phyloP scores from a whole-genome alignment of 495 filamentous ascomycete genomes.

The Aspergillus hancockii region DNA sequence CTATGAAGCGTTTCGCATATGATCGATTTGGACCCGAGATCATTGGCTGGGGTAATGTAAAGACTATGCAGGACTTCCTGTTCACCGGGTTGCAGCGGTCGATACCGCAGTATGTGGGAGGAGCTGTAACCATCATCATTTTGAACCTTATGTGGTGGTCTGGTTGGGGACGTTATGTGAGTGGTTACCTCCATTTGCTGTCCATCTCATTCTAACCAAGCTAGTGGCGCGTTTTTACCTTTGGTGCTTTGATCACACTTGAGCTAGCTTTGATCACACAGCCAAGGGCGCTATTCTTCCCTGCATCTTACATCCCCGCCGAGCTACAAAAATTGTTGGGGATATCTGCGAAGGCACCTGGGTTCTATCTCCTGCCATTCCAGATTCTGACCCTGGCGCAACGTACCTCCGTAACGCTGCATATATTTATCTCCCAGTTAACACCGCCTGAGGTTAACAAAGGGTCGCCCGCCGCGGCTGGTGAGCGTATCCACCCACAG shows the following conservation, averaged over 20 bases:
- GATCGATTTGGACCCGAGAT: conserved; percentile 85
- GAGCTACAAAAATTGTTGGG: conserved; percentile 59
- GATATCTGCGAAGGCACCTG: conserved; percentile 54
- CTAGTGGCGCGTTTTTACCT: conserved; percentile 83
- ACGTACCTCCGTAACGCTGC: conserved; percentile 74
- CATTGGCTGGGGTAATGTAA: conserved; percentile 65
- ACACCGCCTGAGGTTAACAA: conserved; percentile 31
- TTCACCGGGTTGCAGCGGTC: conserved; percentile 58
- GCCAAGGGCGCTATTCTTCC: conserved; percentile 45
- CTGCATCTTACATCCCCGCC: conserved; percentile 32
- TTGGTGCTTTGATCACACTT: conserved; percentile 66
- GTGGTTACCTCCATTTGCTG: conserved; percentile 16
- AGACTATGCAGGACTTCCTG: conserved; percentile 75
- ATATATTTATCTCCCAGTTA: conserved; percentile 89
- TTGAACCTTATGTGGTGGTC: conserved; percentile 77
- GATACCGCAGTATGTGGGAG: conserved; percentile 65
- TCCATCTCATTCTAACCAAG: conserved; percentile 5
- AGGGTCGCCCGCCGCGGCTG: conserved; percentile 31
- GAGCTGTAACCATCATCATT: conserved; percentile 62
- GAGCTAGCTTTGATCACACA: conserved; percentile 75
- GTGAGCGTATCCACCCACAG: conserved; percentile 31
- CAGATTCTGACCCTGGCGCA: conserved; percentile 78
- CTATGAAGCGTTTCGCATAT: conserved; percentile 84
- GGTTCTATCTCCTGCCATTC: conserved; percentile 77
- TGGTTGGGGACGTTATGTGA: conserved; percentile 71